These are phyloP conservation scores for Pelargonium cotyledonis DNA, from an alignment of 441 rosid species.

Conservation along the genomic window DNA sequence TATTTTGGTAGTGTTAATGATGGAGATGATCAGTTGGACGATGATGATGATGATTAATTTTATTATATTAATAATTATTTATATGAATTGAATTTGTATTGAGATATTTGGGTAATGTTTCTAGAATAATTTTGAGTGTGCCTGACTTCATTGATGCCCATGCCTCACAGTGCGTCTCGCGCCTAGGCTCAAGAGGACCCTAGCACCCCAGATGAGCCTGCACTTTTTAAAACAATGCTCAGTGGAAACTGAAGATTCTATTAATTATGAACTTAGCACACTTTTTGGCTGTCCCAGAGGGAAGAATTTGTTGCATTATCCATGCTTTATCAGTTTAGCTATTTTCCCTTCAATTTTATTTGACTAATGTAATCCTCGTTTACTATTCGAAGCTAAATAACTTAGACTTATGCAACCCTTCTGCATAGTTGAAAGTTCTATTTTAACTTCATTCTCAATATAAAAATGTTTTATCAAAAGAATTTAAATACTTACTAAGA, in stretches of 20 bases:
- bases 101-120: too few relatives aligned
- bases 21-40: too few relatives aligned
- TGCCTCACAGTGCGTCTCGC: too few relatives aligned
- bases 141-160: too few relatives aligned
- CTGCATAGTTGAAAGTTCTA: neutral
- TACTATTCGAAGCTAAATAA: slow-evolving; percentile 1
- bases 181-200: too few relatives aligned
- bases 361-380: neutral
- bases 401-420: neutral
- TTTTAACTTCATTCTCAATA: neutral
- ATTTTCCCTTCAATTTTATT: neutral
- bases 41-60: too few relatives aligned
- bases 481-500: neutral
- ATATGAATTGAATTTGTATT: too few relatives aligned
- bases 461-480: neutral
- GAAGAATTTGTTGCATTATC: neutral
- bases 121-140: too few relatives aligned
- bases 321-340: slow-evolving; percentile 4
- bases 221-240: too few relatives aligned
- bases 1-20: too few relatives aligned
- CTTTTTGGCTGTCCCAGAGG: neutral
- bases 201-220: too few relatives aligned
- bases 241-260: neutral
- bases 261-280: neutral
- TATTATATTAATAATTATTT: too few relatives aligned